phyloP scores from a whole-genome alignment of 2,329 filamentous ascomycete genomes.

The Didymella lethalis region DNA sequence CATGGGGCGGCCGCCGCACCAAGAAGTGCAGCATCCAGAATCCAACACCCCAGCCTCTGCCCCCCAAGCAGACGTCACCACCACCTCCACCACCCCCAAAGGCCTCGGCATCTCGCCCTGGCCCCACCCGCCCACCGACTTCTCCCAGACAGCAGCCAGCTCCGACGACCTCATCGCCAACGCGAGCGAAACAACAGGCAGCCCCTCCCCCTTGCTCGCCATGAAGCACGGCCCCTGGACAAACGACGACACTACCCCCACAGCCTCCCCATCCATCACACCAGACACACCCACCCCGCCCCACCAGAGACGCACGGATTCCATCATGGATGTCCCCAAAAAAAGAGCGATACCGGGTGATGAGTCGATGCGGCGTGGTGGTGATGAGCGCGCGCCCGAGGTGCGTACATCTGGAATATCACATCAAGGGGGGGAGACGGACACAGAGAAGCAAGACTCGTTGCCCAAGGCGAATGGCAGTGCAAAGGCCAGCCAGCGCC shows the following conservation, averaged over 20 bases:
- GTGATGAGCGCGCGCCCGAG: too few species aligned
- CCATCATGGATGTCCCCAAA: slow-evolving; percentile 20
- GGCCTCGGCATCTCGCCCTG: slow-evolving; percentile 34
- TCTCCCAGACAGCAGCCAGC: slow-evolving; percentile 45
- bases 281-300: slow-evolving; percentile 35
- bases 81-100: slow-evolving; percentile 12
- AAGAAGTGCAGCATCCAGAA: slow-evolving; percentile 18
- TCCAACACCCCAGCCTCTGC: too few species aligned
- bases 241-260: slow-evolving; percentile 24
- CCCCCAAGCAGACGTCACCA: too few species aligned
- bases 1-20: slow-evolving; percentile 42
- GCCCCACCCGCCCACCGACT: slow-evolving; percentile 29
- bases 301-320: slow-evolving; percentile 30
- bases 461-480: slow-evolving; percentile 7
- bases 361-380: not conserved
- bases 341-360: not conserved
- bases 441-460: too few species aligned
- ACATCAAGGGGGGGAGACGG: too few species aligned
- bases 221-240: slow-evolving; percentile 25
- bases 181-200: slow-evolving; percentile 34
- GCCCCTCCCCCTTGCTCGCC: slow-evolving; percentile 31
- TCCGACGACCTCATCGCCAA: slow-evolving; percentile 46
- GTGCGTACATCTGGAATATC: too few species aligned
- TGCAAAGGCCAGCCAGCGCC: slow-evolving; percentile 28
- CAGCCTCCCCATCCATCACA: slow-evolving; percentile 23